Percentiles rank a stretch among this genome's conserved stretches.
phyloP scores from a whole-genome alignment of 768 basidiomycete species.

The Suillus paluster region DNA sequence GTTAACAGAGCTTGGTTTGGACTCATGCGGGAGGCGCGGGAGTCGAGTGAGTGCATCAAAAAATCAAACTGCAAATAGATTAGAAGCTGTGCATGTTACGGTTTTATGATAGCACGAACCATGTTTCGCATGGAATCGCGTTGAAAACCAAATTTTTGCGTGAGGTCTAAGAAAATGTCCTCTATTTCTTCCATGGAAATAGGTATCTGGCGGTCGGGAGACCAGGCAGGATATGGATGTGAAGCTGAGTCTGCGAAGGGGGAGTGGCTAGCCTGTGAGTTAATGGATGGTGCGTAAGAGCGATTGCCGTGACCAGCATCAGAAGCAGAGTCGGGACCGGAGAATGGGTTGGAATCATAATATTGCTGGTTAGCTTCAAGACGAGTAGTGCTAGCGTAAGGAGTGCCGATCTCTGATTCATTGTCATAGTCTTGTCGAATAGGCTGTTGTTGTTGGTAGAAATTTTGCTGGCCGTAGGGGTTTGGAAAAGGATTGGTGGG shows the following conservation, averaged over 20 bases:
- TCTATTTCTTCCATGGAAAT: slow-evolving; percentile 98
- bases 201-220: slow-evolving; percentile 89
- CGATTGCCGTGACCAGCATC: slow-evolving; percentile 39
- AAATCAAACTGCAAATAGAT: slow-evolving; percentile 79
- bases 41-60: slow-evolving; percentile 96
- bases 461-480: slow-evolving; percentile 24
- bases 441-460: slow-evolving; percentile 29
- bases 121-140: slow-evolving; percentile 95
- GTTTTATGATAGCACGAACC: slow-evolving; percentile 46
- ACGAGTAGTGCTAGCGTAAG: slow-evolving; percentile 61
- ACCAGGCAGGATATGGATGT: slow-evolving; percentile 95
- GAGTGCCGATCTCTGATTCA: slow-evolving; percentile 57
- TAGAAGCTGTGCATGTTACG: not conserved
- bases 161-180: slow-evolving; percentile 96
- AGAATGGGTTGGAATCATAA: slow-evolving; percentile 28
- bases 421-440: slow-evolving; percentile 46
- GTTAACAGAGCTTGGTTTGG: slow-evolving; percentile 96
- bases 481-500: slow-evolving; percentile 33
- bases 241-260: slow-evolving; percentile 61
- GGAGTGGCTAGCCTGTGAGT: slow-evolving; percentile 64
- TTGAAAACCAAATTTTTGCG: slow-evolving; percentile 99
- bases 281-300: slow-evolving; percentile 60
- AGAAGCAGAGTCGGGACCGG: slow-evolving; percentile 29
- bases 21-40: slow-evolving; percentile 96
- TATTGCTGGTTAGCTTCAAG: slow-evolving; percentile 50